Percentiles rank a stretch among this genome's conserved stretches.
phyloP scores from a whole-genome alignment of 2,329 filamentous ascomycete genomes.

The Cladosporium colombiae region DNA sequence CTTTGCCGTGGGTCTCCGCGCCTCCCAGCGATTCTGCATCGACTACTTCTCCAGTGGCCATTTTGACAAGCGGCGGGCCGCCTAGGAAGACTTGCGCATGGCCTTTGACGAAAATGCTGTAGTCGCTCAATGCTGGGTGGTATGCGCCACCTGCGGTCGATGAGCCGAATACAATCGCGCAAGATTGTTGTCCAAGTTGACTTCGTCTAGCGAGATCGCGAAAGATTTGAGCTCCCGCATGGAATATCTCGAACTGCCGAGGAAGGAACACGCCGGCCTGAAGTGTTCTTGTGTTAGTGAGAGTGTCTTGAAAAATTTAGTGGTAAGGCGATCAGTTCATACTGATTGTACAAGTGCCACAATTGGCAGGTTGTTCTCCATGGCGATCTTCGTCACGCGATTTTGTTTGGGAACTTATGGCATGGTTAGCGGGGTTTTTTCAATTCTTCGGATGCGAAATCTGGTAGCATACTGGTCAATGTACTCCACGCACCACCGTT shows the following conservation, averaged over 20 bases:
- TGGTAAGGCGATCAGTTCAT: neutral
- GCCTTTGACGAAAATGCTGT: slow-evolving; percentile 46
- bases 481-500: neutral
- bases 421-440: neutral
- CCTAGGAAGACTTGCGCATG: slow-evolving; percentile 50
- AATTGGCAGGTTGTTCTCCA: neutral
- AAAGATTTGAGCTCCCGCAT: slow-evolving; percentile 47
- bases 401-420: neutral
- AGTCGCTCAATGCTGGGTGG: slow-evolving; percentile 45
- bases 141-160: slow-evolving; percentile 48
- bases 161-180: slow-evolving; percentile 49
- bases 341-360: neutral
- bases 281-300: neutral
- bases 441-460: too few species aligned
- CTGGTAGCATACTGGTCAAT: neutral
- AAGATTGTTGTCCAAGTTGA: slow-evolving; percentile 42
- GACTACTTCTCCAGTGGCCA: slow-evolving; percentile 49
- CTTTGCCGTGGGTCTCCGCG: slow-evolving; percentile 43
- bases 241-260: slow-evolving; percentile 50
- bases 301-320: neutral
- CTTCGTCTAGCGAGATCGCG: slow-evolving; percentile 44
- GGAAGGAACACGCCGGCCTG: slow-evolving; percentile 36
- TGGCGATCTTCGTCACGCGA: neutral
- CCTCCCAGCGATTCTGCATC: slow-evolving; percentile 47
- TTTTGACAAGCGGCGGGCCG: slow-evolving; percentile 49